Conservation (phyloP, 163 green algal species). For the Trebouxiophyceae sp. region DNA sequence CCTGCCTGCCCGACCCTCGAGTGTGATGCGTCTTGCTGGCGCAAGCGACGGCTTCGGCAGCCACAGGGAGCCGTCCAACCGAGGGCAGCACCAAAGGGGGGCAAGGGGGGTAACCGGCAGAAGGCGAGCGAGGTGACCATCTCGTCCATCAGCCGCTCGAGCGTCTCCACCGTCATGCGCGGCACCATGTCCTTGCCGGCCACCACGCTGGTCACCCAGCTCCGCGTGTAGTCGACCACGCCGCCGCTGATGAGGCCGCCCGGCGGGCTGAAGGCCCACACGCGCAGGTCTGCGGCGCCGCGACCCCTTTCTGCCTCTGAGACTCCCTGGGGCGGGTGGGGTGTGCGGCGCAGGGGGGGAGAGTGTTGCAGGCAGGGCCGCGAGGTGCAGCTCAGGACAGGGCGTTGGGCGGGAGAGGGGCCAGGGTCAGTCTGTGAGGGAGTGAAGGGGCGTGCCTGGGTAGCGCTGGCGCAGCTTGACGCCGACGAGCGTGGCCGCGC, state of each 20-base stretch:
- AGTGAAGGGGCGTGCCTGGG: conserved; percentile 12
- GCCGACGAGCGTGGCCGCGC: conserved; percentile 42
- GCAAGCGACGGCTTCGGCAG: too few species aligned
- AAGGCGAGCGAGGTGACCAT: conserved; percentile 43
- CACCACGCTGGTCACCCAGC: conserved; percentile 43
- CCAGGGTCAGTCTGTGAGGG: too few species aligned
- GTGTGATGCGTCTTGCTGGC: too few species aligned
- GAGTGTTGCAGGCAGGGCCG: neutral
- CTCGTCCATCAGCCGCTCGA: conserved; percentile 41
- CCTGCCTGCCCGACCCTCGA: too few species aligned
- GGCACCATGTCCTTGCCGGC: conserved; percentile 45
- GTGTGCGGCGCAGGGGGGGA: neutral
- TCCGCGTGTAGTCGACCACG: conserved; percentile 14
- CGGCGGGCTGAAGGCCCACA: conserved; percentile 45
- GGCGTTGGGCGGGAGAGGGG: too few species aligned
- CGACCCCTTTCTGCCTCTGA: too few species aligned
- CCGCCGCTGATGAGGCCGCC: conserved; percentile 36
- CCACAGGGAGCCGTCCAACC: too few species aligned
- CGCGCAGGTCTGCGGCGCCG: conserved; percentile 27
- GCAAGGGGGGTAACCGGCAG: too few species aligned
- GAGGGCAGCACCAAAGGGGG: too few species aligned
- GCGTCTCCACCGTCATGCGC: conserved; percentile 28
- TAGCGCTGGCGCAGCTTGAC: conserved; percentile 42
- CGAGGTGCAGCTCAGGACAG: neutral
- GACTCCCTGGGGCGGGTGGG: too few species aligned